phyloP scores from a whole-genome alignment of 163 green algal species.

The Scenedesmus sp. region DNA sequence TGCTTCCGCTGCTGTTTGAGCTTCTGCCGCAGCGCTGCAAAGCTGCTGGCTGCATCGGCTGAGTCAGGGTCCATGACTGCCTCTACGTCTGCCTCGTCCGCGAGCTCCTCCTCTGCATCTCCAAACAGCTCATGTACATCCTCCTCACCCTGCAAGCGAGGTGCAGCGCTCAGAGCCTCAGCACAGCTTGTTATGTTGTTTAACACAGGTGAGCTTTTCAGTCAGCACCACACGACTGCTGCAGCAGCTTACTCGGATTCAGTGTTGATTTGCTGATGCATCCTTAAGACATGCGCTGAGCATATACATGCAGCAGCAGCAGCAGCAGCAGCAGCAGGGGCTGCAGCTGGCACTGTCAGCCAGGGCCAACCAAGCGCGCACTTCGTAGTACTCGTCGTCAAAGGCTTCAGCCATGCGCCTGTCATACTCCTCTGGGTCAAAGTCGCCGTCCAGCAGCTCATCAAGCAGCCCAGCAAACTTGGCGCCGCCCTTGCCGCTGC shows the following conservation, averaged over 20 bases:
- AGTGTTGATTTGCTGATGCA: too few relatives aligned
- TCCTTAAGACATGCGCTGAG: neutral
- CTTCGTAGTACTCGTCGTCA: slow-evolving; percentile 66
- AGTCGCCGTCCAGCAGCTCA: slow-evolving; percentile 89
- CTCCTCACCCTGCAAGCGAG: slow-evolving; percentile 34
- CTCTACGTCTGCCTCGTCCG: slow-evolving; percentile 46
- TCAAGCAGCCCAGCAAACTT: slow-evolving; percentile 66
- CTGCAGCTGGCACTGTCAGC: too few relatives aligned
- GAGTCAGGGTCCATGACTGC: neutral
- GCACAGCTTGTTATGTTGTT: too few relatives aligned
- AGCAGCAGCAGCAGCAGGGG: neutral
- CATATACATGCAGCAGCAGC: neutral
- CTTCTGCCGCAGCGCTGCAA: slow-evolving; percentile 46
- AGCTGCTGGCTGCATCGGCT: slow-evolving; percentile 7
- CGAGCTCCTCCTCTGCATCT: slow-evolving; percentile 62
- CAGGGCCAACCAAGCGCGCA: neutral
- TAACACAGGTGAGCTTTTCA: too few relatives aligned
- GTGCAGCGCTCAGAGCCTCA: too few relatives aligned
- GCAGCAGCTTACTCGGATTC: too few relatives aligned
- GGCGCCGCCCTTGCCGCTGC: neutral
- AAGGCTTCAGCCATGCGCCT: slow-evolving; percentile 91
- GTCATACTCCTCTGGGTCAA: slow-evolving; percentile 96
- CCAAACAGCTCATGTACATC: slow-evolving; percentile 60
- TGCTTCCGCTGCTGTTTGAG: slow-evolving; percentile 45
- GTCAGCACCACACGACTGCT: too few relatives aligned